These are phyloP conservation scores for Trichophaea hybrida DNA, from an alignment of 2,329 filamentous ascomycete genomes.

Conservation along the genomic window DNA sequence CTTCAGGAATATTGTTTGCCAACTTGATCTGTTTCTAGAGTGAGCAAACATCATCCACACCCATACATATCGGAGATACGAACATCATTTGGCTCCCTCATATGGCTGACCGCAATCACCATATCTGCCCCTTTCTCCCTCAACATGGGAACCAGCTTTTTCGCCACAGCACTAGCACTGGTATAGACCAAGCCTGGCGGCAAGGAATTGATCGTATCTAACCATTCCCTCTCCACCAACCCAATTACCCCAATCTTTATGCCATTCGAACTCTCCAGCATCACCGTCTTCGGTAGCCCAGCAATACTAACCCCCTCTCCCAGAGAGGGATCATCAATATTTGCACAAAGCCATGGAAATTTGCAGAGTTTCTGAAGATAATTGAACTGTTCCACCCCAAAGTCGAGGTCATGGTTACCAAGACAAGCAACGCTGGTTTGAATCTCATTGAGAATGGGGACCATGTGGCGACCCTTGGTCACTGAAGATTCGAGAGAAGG, in stretches of 20 bases:
- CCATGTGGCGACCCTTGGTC: slow-evolving; percentile 84
- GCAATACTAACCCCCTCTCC: slow-evolving; percentile 62
- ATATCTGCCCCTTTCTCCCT: slow-evolving; percentile 68
- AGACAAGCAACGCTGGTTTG: slow-evolving; percentile 55
- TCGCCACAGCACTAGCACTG: slow-evolving; percentile 61
- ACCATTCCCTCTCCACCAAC: slow-evolving; percentile 54
- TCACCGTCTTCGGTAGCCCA: slow-evolving; percentile 57
- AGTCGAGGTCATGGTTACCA: slow-evolving; percentile 79
- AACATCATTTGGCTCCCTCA: slow-evolving; percentile 69
- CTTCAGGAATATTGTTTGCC: slow-evolving; percentile 53
- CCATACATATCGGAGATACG: neutral
- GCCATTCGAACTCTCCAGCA: slow-evolving; percentile 67
- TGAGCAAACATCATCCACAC: neutral
- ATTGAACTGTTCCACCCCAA: slow-evolving; percentile 65
- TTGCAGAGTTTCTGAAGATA: slow-evolving; percentile 57
- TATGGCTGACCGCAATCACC: slow-evolving; percentile 68
- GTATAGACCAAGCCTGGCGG: slow-evolving; percentile 72
- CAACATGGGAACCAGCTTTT: slow-evolving; percentile 57
- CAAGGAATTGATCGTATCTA: slow-evolving; percentile 74
- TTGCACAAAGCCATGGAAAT: slow-evolving; percentile 83
- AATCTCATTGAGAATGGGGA: slow-evolving; percentile 64
- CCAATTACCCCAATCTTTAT: slow-evolving; percentile 77
- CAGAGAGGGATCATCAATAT: slow-evolving; percentile 70
- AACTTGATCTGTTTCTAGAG: slow-evolving; percentile 48
- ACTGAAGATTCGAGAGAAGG: slow-evolving; percentile 77